A percentile compares a stretch with the other conserved stretches of the same genome.
phyloP scores from a whole-genome alignment of 371 early-diverging fungal genomes.

The Thermomucor indicae-seudaticae region DNA sequence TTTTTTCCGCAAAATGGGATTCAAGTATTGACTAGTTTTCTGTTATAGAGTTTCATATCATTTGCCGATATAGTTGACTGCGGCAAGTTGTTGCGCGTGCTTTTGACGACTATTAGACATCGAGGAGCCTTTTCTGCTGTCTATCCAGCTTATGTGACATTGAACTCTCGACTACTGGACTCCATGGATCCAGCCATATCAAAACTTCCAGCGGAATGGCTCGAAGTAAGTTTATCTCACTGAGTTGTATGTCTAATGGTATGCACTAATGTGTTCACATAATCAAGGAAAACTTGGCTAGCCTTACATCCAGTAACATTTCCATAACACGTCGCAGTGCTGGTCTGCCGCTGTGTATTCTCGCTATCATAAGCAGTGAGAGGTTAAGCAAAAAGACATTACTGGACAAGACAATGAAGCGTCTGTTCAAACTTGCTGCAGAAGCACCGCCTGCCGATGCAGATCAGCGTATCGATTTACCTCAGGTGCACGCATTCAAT shows the following conservation, averaged over 20 bases:
- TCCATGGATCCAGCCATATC: conserved; percentile 43
- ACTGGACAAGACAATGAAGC: conserved; percentile 63
- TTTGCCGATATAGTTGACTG: conserved; percentile 37
- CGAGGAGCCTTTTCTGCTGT: conserved; percentile 92
- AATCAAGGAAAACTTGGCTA: conserved; percentile 38
- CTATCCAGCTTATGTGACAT: conserved; percentile 68
- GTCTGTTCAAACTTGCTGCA: conserved; percentile 61
- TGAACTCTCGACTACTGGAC: conserved; percentile 65
- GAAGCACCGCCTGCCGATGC: conserved; percentile 44
- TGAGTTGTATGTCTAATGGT: background rate
- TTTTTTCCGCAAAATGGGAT: background rate
- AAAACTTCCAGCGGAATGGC: conserved; percentile 60
- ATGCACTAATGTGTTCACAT: background rate
- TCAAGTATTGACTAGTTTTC: background rate
- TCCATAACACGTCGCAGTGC: conserved; percentile 95
- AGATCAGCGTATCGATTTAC: conserved; percentile 62
- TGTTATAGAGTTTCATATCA: background rate
- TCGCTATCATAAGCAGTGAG: conserved; percentile 78
- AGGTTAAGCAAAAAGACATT: conserved; percentile 59
- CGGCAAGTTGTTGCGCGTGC: conserved; percentile 54
- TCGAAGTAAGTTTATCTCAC: conserved; percentile 38
- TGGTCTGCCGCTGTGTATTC: conserved; percentile 85
- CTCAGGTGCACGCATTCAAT: conserved; percentile 89
- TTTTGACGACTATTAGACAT: conserved; percentile 80
- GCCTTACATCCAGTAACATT: conserved; percentile 54